phyloP scores from a whole-genome alignment of 1,284 basidiomycete genomes.

The Irpex lacteus region DNA sequence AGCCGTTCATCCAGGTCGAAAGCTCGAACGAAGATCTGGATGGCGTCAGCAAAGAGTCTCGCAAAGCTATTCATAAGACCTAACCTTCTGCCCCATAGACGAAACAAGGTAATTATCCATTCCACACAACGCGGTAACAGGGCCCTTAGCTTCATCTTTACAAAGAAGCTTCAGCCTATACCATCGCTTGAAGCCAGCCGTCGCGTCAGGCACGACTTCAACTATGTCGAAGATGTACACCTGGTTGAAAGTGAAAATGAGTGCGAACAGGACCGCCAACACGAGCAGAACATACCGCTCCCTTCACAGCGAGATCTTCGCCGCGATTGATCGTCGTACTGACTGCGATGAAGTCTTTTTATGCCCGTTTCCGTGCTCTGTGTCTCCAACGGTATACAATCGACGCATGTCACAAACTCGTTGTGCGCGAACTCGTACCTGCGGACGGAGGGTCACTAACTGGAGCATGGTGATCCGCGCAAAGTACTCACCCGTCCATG shows the following conservation, averaged over 20 bases:
- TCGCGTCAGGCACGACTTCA: conserved; percentile 73
- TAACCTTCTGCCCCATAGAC: conserved; percentile 95
- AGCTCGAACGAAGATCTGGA: conserved; percentile 88
- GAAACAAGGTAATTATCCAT: conserved; percentile 92
- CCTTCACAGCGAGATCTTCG: conserved; percentile 90
- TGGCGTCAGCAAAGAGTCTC: conserved; percentile 4
- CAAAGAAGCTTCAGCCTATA: conserved; percentile 83
- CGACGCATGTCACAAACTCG: conserved; percentile 82
- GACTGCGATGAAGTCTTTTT: conserved; percentile 90
- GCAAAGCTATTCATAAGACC: conserved; percentile 6
- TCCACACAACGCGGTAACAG: conserved; percentile 89
- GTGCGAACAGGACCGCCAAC: conserved; percentile 4
- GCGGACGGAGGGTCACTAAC: not conserved
- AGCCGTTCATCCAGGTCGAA: conserved; percentile 95
- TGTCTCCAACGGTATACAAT: conserved; percentile 83
- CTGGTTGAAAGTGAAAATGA: conserved; percentile 38
- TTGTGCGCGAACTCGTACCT: conserved; percentile 92
- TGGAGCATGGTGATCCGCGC: not conserved
- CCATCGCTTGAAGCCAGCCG: conserved; percentile 55
- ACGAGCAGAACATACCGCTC: conserved; percentile 60
- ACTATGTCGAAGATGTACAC: conserved; percentile 80
- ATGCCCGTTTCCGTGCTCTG: conserved; percentile 75
- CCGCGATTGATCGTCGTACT: conserved; percentile 93
- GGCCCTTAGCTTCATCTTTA: conserved; percentile 90
- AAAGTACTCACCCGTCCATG: conserved; percentile 74